Base-by-base conservation (phyloP, 2,329 filamentous ascomycete species). In the Colletotrichum sp. region DNA sequence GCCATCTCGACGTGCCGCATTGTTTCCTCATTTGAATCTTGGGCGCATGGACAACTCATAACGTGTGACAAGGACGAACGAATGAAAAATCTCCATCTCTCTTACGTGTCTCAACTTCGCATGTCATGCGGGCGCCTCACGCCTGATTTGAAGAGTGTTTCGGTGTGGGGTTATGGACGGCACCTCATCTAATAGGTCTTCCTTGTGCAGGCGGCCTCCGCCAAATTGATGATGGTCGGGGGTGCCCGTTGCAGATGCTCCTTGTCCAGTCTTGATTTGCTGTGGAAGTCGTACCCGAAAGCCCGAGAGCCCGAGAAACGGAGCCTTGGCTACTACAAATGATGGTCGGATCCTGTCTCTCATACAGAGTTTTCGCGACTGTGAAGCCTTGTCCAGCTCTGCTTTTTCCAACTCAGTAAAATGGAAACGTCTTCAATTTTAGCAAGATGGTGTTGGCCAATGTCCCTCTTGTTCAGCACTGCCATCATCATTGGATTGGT, bases 241-340 rank as follows among this genome's bases (percentile, higher is more conserved):
- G 18, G 0, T n/a, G 3, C 18, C 18, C 18, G 36, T 43, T 43
- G 5, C 39, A 43, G 16, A n/a, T n/a, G 39, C 18, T 0, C 0
- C 39, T n/a, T 0, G 0, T 10, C 8, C 39, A n/a, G 39, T 43
- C 16, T 43, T n/a, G 39, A 43, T 43, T n/a, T n/a, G 39, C 18
- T 43, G 16, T 10, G 39, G 39, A n/a, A 43, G 39, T 12, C 0
- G 39, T n/a, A 43, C 39, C 39, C 39, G 39, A 43, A n/a, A 18
- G 39, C 39, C 18, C 18, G 16, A 43, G 3, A 43, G 39, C 36
- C 16, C 36, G 36, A 39, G 36, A 39, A 39, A n/a, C 16, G 39
- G 0, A 43, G 39, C 8, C 39, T 43, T 43, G 18, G 39, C 39
- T 43, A 43, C 39, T 43, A 43, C 39, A 43, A 43, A 43, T 43